phyloP scores from a whole-genome alignment of 1,284 basidiomycete genomes.

The Amylostereum chailletii region DNA sequence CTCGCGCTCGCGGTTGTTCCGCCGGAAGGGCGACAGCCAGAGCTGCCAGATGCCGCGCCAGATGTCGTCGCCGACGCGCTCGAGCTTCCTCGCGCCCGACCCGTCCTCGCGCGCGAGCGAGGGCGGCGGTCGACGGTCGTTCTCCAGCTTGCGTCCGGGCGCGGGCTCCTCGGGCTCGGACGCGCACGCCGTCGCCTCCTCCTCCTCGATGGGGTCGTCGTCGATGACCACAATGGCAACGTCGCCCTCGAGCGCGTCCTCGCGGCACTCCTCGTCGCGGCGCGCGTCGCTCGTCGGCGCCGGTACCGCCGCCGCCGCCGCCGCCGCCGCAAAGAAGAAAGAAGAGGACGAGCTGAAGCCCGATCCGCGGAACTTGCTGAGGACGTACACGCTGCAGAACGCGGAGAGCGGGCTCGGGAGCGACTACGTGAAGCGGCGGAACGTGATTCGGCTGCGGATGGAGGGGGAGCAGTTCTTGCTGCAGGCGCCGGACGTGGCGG shows the following conservation, averaged over 20 bases:
- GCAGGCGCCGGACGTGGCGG: constrained; percentile 80
- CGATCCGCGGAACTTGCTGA: constrained; percentile 39
- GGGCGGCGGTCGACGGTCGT: constrained; percentile 8
- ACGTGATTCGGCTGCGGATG: constrained; percentile 89
- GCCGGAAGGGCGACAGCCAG: background rate
- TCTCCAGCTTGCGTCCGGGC: constrained; percentile 2
- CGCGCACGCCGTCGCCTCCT: background rate
- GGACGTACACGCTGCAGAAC: constrained; percentile 76
- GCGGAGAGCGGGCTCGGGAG: constrained; percentile 92
- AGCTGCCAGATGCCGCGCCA: background rate
- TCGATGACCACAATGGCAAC: no score
- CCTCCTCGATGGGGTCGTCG: no score
- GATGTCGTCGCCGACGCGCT: constrained; percentile 13
- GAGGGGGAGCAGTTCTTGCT: constrained; percentile 97
- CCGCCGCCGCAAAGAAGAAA: constrained; percentile 7
- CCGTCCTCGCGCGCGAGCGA: constrained; percentile 1
- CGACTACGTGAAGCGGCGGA: constrained; percentile 90
- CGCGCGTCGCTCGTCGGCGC: constrained; percentile 1
- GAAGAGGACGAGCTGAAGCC: constrained; percentile 28
- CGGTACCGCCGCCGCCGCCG: constrained; percentile 3
- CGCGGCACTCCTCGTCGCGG: background rate
- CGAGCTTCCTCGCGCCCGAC: constrained; percentile 17
- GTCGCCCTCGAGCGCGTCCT: background rate
- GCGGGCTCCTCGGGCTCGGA: background rate
- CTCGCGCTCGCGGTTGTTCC: constrained; percentile 5